phyloP scores from a whole-genome alignment of 345 rosid genomes.

The Aethionema arabicum region DNA sequence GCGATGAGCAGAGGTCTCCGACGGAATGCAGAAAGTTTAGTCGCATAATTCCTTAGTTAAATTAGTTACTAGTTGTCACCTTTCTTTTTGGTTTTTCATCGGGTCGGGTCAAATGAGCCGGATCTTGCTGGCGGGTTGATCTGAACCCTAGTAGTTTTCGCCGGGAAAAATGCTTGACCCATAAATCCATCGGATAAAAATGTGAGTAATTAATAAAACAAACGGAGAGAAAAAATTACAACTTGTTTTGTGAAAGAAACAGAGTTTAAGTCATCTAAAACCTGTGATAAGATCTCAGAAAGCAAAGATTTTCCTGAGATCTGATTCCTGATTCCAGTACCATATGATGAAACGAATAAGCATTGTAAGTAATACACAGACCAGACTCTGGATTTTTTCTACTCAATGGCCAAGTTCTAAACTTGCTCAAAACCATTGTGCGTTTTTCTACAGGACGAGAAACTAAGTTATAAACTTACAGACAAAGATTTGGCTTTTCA shows the following conservation, averaged over 20 bases:
- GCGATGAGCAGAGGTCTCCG: conserved; percentile 62
- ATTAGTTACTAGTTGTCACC: too few species aligned
- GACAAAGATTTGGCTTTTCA: too few species aligned
- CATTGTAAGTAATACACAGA: too few species aligned
- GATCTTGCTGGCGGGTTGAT: not conserved
- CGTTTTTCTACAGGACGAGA: too few species aligned
- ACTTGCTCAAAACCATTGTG: not conserved
- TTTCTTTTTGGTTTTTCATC: not conserved
- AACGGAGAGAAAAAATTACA: too few species aligned
- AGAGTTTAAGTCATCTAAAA: conserved; percentile 26
- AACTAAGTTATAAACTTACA: too few species aligned
- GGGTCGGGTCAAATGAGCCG: not conserved
- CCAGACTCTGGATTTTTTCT: not conserved
- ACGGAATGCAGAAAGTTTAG: conserved; percentile 62
- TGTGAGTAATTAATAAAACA: conserved; percentile 13
- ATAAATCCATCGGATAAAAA: conserved; percentile 6
- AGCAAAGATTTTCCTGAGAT: too few species aligned
- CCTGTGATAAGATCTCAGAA: conserved; percentile 76
- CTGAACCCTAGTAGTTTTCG: too few species aligned
- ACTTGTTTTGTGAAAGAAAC: not conserved
- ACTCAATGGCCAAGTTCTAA: conserved; percentile 18
- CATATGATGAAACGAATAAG: too few species aligned
- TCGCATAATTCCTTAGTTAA: conserved; percentile 29
- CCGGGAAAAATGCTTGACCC: conserved; percentile 1
- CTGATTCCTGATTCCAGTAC: conserved; percentile 8